These are phyloP conservation scores for Aureobasidium sp. DNA, from an alignment of 2,329 filamentous ascomycete genomes.

Conservation along the genomic window DNA sequence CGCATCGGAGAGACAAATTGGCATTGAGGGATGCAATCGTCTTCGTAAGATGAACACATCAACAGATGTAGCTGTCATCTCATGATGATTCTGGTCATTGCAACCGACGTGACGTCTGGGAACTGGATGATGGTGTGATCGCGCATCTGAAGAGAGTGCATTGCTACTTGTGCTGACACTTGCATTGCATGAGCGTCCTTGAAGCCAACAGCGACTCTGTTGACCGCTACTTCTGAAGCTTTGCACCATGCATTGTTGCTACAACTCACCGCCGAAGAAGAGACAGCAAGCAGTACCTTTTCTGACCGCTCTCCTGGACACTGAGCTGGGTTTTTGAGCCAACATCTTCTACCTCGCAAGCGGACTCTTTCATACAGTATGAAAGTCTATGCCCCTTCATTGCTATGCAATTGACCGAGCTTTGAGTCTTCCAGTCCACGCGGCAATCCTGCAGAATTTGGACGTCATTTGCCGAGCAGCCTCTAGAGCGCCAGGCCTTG, in stretches of 20 bases:
- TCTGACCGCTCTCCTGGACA: too few species aligned
- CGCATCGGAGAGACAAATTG: not conserved
- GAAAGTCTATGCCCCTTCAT: too few species aligned
- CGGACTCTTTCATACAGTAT: too few species aligned
- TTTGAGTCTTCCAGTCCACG: not conserved
- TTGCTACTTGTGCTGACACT: not conserved
- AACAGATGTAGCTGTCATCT: constrained; percentile 9
- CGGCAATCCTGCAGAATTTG: not conserved
- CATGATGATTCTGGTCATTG: not conserved
- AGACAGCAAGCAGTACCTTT: too few species aligned
- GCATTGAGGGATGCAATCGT: not conserved
- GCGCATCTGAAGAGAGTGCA: not conserved
- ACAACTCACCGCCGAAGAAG: not conserved
- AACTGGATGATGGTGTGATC: not conserved
- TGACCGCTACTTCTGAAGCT: not conserved
- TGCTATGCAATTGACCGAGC: not conserved
- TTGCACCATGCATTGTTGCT: not conserved
- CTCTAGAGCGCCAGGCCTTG: not conserved
- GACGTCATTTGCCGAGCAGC: not conserved
- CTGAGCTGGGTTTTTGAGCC: too few species aligned
- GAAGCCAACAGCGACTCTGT: not conserved
- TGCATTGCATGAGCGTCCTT: not conserved
- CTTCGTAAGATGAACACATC: not conserved
- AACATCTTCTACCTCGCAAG: too few species aligned
- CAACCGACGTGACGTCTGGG: not conserved